Evolutionary conservation across 2,329 filamentous ascomycete species (phyloP), one percentile per base, ranked within the genome.

Genomic region (Talaromyces sp.): DNA sequence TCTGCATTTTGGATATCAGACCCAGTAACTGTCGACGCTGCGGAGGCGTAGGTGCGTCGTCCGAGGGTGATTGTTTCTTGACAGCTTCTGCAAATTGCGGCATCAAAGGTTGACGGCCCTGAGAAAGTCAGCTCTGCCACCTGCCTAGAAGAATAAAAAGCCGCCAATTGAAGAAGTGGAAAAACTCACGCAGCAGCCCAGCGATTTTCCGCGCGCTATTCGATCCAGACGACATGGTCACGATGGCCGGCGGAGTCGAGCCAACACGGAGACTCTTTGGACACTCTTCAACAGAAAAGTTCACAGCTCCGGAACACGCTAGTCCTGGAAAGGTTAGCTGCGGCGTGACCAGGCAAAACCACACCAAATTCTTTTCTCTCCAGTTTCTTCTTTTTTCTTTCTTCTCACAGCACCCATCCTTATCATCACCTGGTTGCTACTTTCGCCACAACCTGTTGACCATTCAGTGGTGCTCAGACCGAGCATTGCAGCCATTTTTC

Each of bases 381-480:
- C 62, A 62, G 59, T 62, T 67, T 66, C 66, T 59, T 58, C 27
- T 67, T 67, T 71, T 66, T 65, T 69, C 69, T 74, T 77, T 72
- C 69, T 75, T 75, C 77, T 44, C 84, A n/a, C 82, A 89, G 89
- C 90, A 89, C 85, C 80, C 78, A 84, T 85, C 92, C 93, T 96
- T 97, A 97, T 96, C 93, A 85, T 93, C 91, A 92, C 87, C 85
- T 88, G 82, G 84, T 82, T 82, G 82, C 44, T 36, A 77, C 78
- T 81, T 86, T n/a, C 81, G 44, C 86, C 84, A 89, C 83, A 85
- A 87, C 84, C 87, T 88, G 85, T 85, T 91, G 92, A 93, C 87
- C 93, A 96, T 96, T 95, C 84, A 86, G 78, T 78, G 81, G 87
- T 95, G 93, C 91, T 91, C 76, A 96, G 90, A 96, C 75, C 36